Base-by-base conservation (phyloP, 139 green algal species). In the Chlamydomonas urium region DNA sequence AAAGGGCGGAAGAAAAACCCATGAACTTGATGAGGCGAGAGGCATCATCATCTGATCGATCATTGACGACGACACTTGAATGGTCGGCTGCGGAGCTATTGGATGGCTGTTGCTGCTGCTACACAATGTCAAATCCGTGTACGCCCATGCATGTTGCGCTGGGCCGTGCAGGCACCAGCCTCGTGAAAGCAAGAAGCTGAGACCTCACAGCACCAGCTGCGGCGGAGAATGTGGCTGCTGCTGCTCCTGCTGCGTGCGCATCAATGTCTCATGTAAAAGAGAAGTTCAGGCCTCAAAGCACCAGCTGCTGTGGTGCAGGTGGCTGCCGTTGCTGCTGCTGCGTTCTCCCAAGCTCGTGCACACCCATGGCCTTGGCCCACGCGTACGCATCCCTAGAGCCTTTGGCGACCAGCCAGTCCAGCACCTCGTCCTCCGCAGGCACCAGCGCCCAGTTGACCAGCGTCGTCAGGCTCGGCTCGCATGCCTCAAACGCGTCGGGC, bases 401-500 rank as follows among this genome's bases (percentile, higher is more conserved):
- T 34, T 57, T 56, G 23, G 21, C 36, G 26, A 71, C 38, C 36
- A 71, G 36, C 63, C 36, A 59, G 23, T 71, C 63, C 21, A 71
- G 63, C 8, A 35, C 28, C 10, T 71, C 37, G 26, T 71, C 63
- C 5, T 19, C 35, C n/a, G 34, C 63, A 21, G 60, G 60, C 32
- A 67, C 6, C 33, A 67, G 32, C 8, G 60, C 60, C 60, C 60
- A 67, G 5, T 67, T 42, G 26, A 67, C 4, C 32, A 67, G 31
- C 32, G 31, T 42, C 17, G 8, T 31, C 19, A 32, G 42, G 33
- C 17, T 45, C 10, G n/a, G 60, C 32, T 38, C 21, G 23, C 38
- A 67, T 10, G 23, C 14, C 33, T 45, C 60, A 42, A 67, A 67
- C 29, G 32, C 33, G 29, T 67, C 60, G 29, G 60, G 60, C 10